These are phyloP conservation scores for Viscum album DNA, from an alignment of 177 flowering plant species.

Conservation along the genomic window DNA sequence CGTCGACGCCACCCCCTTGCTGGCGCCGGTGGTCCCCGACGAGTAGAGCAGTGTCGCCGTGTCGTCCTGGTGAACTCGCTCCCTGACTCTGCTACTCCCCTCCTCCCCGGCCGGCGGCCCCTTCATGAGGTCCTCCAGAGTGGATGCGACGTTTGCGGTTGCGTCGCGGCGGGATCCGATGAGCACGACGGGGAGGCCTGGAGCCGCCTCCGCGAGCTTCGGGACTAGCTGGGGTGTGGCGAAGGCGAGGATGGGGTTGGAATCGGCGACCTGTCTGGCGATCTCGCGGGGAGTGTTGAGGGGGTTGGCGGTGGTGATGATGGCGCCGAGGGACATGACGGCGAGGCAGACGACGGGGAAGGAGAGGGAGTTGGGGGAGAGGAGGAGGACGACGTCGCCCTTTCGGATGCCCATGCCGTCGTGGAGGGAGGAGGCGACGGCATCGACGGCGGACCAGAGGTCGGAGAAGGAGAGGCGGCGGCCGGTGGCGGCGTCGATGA, in stretches of 20 bases:
- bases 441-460: conserved; percentile 60
- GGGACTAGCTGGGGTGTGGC: conserved; percentile 42
- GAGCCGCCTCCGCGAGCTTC: conserved; percentile 37
- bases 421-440: conserved; percentile 46
- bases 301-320: conserved; percentile 83
- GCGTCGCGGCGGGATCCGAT: conserved; percentile 16
- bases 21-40: conserved; percentile 81
- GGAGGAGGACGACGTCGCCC: conserved; percentile 72
- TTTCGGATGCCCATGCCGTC: conserved; percentile 46
- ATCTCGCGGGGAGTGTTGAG: conserved; percentile 70
- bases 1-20: conserved; percentile 76
- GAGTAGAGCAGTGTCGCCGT: conserved; percentile 75
- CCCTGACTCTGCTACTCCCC: conserved; percentile 29
- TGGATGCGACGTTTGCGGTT: conserved; percentile 18
- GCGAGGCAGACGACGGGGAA: conserved; percentile 75
- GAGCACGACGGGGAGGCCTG: conserved; percentile 45
- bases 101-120: conserved; percentile 26
- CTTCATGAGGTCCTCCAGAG: conserved; percentile 34
- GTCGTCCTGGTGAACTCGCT: conserved; percentile 54
- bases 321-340: conserved; percentile 73
- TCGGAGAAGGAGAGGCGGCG: conserved; percentile 44
- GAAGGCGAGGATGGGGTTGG: conserved; percentile 69
- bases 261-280: conserved; percentile 61
- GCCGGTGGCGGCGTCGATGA: conserved; percentile 80
- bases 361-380: conserved; percentile 75